These are phyloP conservation scores for Lolium multiflorum DNA, from an alignment of 176 grass and related monocot species.

Conservation along the genomic window DNA sequence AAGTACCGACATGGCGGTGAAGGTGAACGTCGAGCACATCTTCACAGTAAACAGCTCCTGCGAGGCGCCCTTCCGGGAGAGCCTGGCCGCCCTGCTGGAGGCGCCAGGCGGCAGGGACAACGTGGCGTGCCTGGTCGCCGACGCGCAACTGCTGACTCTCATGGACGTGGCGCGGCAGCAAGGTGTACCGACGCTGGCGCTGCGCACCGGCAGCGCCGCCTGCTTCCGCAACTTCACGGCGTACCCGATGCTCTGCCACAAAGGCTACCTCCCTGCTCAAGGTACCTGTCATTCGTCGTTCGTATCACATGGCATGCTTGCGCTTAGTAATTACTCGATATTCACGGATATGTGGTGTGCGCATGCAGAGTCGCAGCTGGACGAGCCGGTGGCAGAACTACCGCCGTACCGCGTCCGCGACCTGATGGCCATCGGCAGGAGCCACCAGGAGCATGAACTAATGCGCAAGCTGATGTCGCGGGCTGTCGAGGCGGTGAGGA, in stretches of 20 bases:
- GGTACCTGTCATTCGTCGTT: too few species aligned
- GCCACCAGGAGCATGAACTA: neutral
- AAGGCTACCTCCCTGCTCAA: neutral
- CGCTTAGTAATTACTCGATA: too few species aligned
- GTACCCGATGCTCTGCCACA: neutral
- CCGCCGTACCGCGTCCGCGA: slow-evolving; percentile 24
- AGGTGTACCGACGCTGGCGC: neutral
- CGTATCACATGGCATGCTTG: too few species aligned
- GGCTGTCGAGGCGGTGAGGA: neutral
- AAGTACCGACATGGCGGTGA: too few species aligned
- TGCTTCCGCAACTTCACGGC: neutral
- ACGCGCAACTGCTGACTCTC: neutral
- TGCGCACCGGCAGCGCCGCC: neutral
- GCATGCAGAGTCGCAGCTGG: neutral
- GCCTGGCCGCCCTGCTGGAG: neutral
- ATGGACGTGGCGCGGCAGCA: neutral
- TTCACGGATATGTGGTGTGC: too few species aligned
- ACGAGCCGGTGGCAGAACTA: slow-evolving; percentile 32
- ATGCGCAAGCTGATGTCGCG: neutral
- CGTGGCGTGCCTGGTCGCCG: slow-evolving; percentile 37
- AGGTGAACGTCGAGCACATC: neutral
- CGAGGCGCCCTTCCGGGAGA: neutral
- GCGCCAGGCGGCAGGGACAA: neutral
- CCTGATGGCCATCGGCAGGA: neutral
- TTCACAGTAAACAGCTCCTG: neutral